Conservation (phyloP, 148 eudicot species). For the Vaccinium darrowii region DNA sequence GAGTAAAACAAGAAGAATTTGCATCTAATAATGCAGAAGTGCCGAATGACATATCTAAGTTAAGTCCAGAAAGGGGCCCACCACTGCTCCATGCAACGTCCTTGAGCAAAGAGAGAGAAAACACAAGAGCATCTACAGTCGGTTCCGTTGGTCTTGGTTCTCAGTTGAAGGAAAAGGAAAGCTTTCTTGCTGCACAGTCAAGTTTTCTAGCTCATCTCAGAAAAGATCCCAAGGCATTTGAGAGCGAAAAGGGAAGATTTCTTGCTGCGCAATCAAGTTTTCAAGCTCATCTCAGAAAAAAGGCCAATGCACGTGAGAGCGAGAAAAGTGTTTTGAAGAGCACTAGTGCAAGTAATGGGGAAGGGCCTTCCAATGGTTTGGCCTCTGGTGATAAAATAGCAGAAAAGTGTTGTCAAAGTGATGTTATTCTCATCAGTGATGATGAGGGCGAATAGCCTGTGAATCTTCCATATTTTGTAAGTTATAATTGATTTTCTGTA, state of each 20-base stretch:
- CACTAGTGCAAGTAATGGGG: neutral
- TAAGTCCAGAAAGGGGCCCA: slow-evolving; percentile 15
- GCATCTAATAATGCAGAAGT: neutral
- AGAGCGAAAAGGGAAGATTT: slow-evolving; percentile 5
- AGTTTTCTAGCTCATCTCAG: slow-evolving; percentile 7
- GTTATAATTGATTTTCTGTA: neutral
- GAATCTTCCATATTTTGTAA: neutral
- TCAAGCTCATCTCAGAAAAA: neutral
- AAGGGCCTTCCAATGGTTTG: neutral
- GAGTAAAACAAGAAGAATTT: slow-evolving; percentile 8
- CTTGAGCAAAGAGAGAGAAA: slow-evolving; percentile 13
- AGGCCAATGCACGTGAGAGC: neutral
- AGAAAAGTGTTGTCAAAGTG: neutral
- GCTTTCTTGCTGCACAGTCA: neutral
- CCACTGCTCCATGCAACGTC: slow-evolving; percentile 14
- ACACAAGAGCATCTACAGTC: slow-evolving; percentile 5
- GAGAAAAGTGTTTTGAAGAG: neutral
- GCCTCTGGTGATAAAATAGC: neutral
- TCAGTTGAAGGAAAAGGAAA: slow-evolving; percentile 7
- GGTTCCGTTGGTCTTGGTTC: slow-evolving; percentile 2
- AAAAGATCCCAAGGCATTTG: neutral
- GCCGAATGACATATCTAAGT: neutral
- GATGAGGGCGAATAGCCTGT: slow-evolving; percentile 6
- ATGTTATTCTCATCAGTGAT: slow-evolving; percentile 14
- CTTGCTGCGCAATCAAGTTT: neutral